phyloP scores from a whole-genome alignment of 2,329 filamentous ascomycete genomes.

The Diaporthe destruens region DNA sequence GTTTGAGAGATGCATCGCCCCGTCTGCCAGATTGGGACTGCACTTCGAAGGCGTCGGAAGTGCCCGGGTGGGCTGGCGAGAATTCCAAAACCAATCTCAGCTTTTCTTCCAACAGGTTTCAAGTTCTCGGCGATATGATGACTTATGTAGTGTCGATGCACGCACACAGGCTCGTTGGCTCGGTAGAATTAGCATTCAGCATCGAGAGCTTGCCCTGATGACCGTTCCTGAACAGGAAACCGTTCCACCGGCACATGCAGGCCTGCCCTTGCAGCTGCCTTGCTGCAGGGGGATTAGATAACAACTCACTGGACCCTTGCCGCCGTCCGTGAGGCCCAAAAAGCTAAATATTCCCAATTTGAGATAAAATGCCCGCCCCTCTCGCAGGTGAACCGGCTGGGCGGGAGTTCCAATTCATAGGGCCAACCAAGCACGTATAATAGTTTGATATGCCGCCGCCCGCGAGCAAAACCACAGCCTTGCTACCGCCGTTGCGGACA shows the following conservation, averaged over 20 bases:
- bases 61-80: background rate
- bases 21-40: background rate
- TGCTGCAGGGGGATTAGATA: slow-evolving; percentile 23
- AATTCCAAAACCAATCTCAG: background rate
- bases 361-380: too few species aligned
- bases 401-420: background rate
- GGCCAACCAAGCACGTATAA: background rate
- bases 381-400: background rate
- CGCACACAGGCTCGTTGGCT: too few species aligned
- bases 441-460: background rate
- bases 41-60: background rate
- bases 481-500: background rate
- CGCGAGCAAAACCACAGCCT: too few species aligned
- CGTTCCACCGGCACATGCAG: slow-evolving; percentile 16
- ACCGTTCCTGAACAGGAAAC: background rate
- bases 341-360: background rate
- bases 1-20: slow-evolving; percentile 6
- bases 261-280: slow-evolving; percentile 9
- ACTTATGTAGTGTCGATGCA: too few species aligned
- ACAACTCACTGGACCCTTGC: background rate
- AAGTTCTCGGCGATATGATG: background rate
- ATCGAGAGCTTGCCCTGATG: slow-evolving; percentile 10
- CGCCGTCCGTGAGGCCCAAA: background rate
- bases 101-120: background rate
- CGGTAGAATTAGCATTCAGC: too few species aligned